Conservation (phyloP, 192 early-diverging fungal species). For the Phlyctochytrium arcticum region DNA sequence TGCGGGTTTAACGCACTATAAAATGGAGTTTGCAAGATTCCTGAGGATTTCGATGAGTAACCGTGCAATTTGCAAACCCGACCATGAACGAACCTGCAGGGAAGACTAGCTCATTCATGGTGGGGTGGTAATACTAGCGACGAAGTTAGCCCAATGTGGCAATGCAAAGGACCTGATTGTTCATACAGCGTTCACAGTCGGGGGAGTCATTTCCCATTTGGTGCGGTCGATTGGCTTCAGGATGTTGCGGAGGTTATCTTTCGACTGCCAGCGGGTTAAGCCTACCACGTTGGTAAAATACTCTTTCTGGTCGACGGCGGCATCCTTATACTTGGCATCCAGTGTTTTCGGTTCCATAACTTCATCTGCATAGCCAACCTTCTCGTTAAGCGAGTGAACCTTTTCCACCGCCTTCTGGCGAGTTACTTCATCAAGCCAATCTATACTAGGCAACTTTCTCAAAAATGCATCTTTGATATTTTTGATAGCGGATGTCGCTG, state of each 20-base stretch:
- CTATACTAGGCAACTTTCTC: slow-evolving; percentile 19
- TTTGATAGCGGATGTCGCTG: slow-evolving; percentile 1
- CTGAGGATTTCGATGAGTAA: too few species aligned
- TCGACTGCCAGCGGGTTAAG: neutral
- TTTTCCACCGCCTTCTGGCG: slow-evolving; percentile 25
- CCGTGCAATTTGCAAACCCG: too few species aligned
- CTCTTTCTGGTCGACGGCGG: neutral
- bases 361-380: slow-evolving; percentile 30
- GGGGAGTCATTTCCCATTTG: slow-evolving; percentile 27
- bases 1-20: neutral
- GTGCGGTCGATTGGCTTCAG: slow-evolving; percentile 18
- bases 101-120: slow-evolving; percentile 37
- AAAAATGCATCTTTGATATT: slow-evolving; percentile 22
- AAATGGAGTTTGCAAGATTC: slow-evolving; percentile 24
- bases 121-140: slow-evolving; percentile 27
- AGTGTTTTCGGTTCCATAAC: slow-evolving; percentile 23
- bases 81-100: slow-evolving; percentile 17
- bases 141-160: neutral
- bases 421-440: slow-evolving; percentile 31
- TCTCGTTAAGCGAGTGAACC: slow-evolving; percentile 21
- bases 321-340: slow-evolving; percentile 9
- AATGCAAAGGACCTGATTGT: neutral
- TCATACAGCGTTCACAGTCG: slow-evolving; percentile 31
- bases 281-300: slow-evolving; percentile 18
- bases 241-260: slow-evolving; percentile 11